Evolutionary conservation across 2,329 filamentous ascomycete species (phyloP), one percentile per base, ranked within the genome.

Genomic region (Leptographium flavum): DNA sequence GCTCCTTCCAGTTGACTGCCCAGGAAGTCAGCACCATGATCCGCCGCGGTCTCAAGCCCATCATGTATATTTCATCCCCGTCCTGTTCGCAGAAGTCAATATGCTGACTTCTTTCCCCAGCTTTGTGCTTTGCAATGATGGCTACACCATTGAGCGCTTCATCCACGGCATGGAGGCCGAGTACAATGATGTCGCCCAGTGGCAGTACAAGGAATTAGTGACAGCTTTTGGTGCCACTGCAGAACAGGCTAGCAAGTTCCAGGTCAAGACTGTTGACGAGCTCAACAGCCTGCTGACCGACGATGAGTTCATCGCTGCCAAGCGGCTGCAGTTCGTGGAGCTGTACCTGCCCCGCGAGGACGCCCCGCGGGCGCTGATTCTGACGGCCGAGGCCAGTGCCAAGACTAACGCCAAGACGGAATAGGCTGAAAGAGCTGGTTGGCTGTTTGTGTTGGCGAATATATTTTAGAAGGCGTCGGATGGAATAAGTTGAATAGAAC

Each of bases 1-100:
- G 87, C 25, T 86, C 80, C 47, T 80, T 93, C 62, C 86, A 94
- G 60, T 70, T 94, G 47, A 93, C 86, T 0, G 81, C 76, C 0
- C 87, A 94, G 59, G 87, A 92, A 62, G 59, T 94, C 51, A 83
- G 79, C 60, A 92, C 86, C 11, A 90, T 94, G 73, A 75, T 94
- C 51, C 74, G 80, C 27, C 79, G 84, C 49, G 70, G 74, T 22
- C 67, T 94, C 47, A 79, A 81, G 50, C 76, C 84, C 19, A 90
- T 87, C 56, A 79, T 94, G 72, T 82, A 64, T 67, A 76, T 17
- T 44, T 11, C 8, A 23, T 6, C 17, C 19, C 27, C 7, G 8
- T n/a, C 9, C 17, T 30, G 21, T 9, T n/a, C 2, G 15, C 13
- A 15, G 4, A n/a, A 6, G 9, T 14, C 28, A 30, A 32, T 32